Evolutionary conservation across 2,329 filamentous ascomycete species (phyloP), one percentile per base, ranked within the genome.

Genomic region (Diaporthe humulicola): DNA sequence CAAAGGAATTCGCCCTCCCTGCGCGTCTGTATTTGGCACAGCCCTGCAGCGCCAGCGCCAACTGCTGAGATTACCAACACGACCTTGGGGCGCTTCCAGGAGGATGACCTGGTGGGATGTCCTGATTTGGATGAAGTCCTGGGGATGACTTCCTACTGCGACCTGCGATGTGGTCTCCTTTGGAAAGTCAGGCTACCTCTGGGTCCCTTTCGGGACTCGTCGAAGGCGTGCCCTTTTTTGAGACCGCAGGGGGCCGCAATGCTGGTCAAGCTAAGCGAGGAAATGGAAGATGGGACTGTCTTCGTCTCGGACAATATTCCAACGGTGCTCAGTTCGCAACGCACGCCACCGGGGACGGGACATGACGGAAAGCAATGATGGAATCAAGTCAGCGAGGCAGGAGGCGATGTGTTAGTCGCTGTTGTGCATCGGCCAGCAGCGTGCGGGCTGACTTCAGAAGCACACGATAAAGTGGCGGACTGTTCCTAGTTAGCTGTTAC

Each of bases 61-160:
- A 67, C 61, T n/a, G 64, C 64, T 54, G 48, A 69, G n/a, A 54
- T 69, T 25, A 54, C 64, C 33, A 54, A 54, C 48, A 40, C 48
- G 22, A 28, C 33, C n/a, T 69, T n/a, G 48, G 33, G 48, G 48
- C 33, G 64, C 33, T 54, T 54, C 52, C 33, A 40, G 28, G 8
- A 69, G 64, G 36, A 52, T 69, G 64, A 30, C 64, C 64, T 28
- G n/a, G 15, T 69, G 64, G n/a, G 48, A 67, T 54, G 30, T 28
- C 15, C 61, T 67, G 42, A 67, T 50, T 50, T 67, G 61, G 22
- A 30, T n/a, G 15, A 15, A 38, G 30, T 67, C 30, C 61, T 52
- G 12, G 28, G 61, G 61, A 67, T 52, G 64, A 67, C 61, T 67
- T 69, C 64, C 36, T 38, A 52, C 48, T 25, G 14, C 38, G 42